Evolutionary conservation across 2,329 filamentous ascomycete species (phyloP), one percentile per base, ranked within the genome.

Genomic region (Neopestalotiopsis rosae): DNA sequence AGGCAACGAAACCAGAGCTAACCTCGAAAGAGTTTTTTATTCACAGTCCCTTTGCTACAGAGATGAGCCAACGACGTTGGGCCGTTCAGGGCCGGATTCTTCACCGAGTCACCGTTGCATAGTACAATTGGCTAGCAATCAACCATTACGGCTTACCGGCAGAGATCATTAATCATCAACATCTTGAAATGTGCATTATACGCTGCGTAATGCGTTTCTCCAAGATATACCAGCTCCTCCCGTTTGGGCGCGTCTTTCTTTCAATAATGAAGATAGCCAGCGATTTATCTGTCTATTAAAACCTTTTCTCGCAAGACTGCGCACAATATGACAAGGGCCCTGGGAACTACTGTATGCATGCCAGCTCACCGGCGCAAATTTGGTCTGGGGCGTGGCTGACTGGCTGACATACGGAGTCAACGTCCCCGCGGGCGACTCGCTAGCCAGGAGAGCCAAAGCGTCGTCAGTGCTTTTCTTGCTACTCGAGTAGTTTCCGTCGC

Each of bases 391-490:
- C 57, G 20, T 30, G 49, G 24, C 17, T 28, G 30, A 59, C 14
- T 52, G 24, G 24, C 24, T 28, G 24, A 52, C 45, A 17, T n/a
- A n/a, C 45, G 45, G 13, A 34, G 30, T 12, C 30, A 17, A 59
- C 57, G 17, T 30, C 57, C 13, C 57, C 10, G 14, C 28, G 24
- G 17, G 20, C 57, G 57, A 59, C 28, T 59, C 57, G 57, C 57
- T 59, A 59, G 57, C 57, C 30, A 59, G 57, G 24, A 59, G 57
- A 59, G 20, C 57, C 57, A 59, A 17, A 59, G 24, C 57, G 24
- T 34, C 20, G 20, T 24, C 57, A 28, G 57, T 59, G 57, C 24
- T 28, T 28, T 28, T 28, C 24, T 28, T 28, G 24, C 24, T 28
- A 28, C 24, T 28, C 57, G 20, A 24, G 20, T 59, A 59, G 57